These are phyloP conservation scores for Cutaneotrichosporon spelunceum DNA, from an alignment of 1,284 basidiomycete genomes.

Conservation along the genomic window DNA sequence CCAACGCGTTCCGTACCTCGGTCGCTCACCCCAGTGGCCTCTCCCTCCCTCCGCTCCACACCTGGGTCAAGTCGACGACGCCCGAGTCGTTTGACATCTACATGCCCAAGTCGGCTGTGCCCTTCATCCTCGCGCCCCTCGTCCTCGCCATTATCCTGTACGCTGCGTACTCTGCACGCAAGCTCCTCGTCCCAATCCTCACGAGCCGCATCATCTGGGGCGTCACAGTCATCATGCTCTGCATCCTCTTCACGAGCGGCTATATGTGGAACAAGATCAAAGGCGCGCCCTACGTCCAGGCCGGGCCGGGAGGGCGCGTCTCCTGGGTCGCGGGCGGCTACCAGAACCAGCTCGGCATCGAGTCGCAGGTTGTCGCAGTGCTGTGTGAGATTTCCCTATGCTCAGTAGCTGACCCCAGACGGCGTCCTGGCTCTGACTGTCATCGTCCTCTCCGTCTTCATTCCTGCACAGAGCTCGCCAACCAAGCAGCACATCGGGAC, in stretches of 20 bases:
- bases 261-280: slow-evolving; percentile 98
- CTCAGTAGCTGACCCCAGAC: slow-evolving; percentile 57
- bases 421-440: slow-evolving; percentile 76
- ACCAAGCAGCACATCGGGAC: slow-evolving; percentile 76
- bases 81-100: slow-evolving; percentile 45
- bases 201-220: slow-evolving; percentile 66
- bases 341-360: slow-evolving; percentile 86
- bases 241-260: slow-evolving; percentile 80
- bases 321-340: slow-evolving; percentile 84
- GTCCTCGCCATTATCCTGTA: slow-evolving; percentile 39
- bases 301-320: slow-evolving; percentile 54
- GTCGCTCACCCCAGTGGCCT: slow-evolving; percentile 63
- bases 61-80: slow-evolving; percentile 68
- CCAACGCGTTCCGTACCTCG: too few species aligned
- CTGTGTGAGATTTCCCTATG: slow-evolving; percentile 67
- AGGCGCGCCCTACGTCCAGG: slow-evolving; percentile 66
- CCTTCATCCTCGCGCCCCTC: slow-evolving; percentile 63
- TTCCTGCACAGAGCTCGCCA: slow-evolving; percentile 74
- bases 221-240: slow-evolving; percentile 60
- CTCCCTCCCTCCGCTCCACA: slow-evolving; percentile 69
- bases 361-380: slow-evolving; percentile 79
- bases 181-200: slow-evolving; percentile 62
- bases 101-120: slow-evolving; percentile 48
- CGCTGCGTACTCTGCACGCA: slow-evolving; percentile 51
- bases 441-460: slow-evolving; percentile 74